Percentiles rank a stretch among this genome's conserved stretches.
Conservation (phyloP, 495 filamentous ascomycete genomes). For the Daldinia vernicosa region DNA sequence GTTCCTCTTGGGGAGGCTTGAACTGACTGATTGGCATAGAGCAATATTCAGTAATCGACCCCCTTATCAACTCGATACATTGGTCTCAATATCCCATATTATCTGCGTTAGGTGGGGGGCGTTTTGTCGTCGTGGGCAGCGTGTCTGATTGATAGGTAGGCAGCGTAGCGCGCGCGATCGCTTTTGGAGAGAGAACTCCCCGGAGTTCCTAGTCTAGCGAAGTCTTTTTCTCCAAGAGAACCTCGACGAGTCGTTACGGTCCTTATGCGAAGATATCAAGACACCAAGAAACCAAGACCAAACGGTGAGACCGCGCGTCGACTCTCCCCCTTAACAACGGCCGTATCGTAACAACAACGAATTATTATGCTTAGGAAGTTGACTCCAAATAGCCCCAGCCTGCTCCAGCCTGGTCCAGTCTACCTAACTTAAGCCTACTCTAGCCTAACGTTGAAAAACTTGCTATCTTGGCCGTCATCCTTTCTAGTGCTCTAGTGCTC, state of each 20-base stretch:
- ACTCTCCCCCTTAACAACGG: not conserved
- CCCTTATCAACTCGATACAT: not conserved
- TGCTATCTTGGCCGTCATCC: not conserved
- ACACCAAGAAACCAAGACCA: not conserved
- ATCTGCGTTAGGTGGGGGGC: not conserved
- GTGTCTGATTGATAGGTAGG: not conserved
- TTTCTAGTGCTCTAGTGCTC: not conserved
- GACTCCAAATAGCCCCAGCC: not conserved
- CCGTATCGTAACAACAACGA: not conserved
- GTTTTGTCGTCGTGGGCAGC: not conserved
- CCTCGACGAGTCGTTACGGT: not conserved
- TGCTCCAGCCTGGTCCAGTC: not conserved
- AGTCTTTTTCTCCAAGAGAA: not conserved
- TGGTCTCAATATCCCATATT: not conserved
- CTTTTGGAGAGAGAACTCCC: not conserved
- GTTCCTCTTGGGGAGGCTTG: not conserved
- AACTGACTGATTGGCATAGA: not conserved
- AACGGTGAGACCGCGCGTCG: not conserved
- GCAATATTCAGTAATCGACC: not conserved
- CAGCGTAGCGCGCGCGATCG: not conserved
- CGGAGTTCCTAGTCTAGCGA: not conserved
- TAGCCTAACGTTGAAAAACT: not conserved
- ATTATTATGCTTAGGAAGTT: not conserved
- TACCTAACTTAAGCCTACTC: no score
- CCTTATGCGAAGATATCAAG: not conserved